A percentile compares a stretch with the other conserved stretches of the same genome.
phyloP scores from a whole-genome alignment of 73 alveolate genomes.

The Paraurostyla sp. region DNA sequence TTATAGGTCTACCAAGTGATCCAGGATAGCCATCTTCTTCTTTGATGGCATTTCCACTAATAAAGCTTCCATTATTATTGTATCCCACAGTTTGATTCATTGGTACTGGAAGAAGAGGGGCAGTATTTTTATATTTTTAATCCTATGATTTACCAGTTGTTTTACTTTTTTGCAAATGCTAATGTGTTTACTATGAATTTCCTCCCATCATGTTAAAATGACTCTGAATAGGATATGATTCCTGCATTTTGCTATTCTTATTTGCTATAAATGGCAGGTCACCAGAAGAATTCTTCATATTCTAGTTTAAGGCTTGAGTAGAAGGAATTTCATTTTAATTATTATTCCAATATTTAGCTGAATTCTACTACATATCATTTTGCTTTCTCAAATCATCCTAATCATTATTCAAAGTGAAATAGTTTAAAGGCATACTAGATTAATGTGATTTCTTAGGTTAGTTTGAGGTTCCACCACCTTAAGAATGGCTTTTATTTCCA shows the following conservation, averaged over 20 bases:
- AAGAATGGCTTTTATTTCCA: conserved; percentile 34
- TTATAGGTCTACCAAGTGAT: background rate
- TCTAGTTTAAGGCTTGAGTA: background rate
- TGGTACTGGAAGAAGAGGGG: background rate
- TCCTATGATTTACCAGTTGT: conserved; percentile 35
- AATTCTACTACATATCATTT: background rate
- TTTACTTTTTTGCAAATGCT: conserved; percentile 15
- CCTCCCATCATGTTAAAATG: too few species aligned
- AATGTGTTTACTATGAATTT: too few species aligned
- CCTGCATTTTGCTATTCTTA: background rate
- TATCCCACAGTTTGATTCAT: background rate
- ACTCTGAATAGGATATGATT: too few species aligned
- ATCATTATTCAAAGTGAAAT: conserved; percentile 4
- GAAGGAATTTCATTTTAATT: background rate
- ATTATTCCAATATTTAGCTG: background rate
- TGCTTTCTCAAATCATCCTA: background rate
- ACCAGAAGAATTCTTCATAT: conserved; percentile 13
- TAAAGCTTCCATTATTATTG: background rate
- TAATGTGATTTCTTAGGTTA: background rate
- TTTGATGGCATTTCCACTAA: background rate
- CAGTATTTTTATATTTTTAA: background rate
- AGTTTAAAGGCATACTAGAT: conserved; percentile 31
- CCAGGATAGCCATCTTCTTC: conserved; percentile 1
- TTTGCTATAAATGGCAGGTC: background rate
- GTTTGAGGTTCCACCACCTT: background rate